phyloP scores from a whole-genome alignment of 768 basidiomycete species.

The Chlorophyllum brunneum region DNA sequence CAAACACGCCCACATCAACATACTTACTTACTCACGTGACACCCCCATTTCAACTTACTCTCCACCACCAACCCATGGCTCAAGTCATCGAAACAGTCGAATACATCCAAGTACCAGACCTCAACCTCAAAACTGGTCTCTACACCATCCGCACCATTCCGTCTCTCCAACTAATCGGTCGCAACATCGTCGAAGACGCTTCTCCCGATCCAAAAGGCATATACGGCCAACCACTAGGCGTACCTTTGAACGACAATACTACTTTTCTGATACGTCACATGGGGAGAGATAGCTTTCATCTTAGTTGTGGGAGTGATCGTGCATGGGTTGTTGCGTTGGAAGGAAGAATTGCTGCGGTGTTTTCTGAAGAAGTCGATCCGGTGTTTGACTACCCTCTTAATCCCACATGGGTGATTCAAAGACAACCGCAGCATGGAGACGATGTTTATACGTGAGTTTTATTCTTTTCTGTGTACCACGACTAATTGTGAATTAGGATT shows the following conservation, averaged over 20 bases:
- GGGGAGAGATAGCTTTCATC: not conserved
- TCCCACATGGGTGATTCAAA: conserved; percentile 2
- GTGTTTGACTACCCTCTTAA: not conserved
- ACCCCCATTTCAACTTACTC: too few species aligned
- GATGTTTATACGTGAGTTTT: conserved; percentile 9
- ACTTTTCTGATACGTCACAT: conserved; percentile 2
- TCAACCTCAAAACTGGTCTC: not conserved
- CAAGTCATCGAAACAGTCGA: not conserved
- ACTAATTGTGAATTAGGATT: not conserved
- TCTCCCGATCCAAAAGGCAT: conserved; percentile 3
- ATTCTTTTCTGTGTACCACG: too few species aligned
- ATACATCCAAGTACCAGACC: not conserved
- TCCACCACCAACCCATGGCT: too few species aligned
- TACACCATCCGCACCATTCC: conserved; percentile 9
- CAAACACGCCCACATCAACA: too few species aligned
- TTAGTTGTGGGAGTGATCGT: conserved; percentile 1
- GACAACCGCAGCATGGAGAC: conserved; percentile 7
- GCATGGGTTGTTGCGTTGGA: not conserved
- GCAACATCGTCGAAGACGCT: conserved; percentile 6
- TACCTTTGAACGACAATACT: not conserved
- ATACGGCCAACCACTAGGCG: conserved; percentile 7
- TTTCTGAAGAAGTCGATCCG: not conserved
- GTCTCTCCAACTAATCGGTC: not conserved
- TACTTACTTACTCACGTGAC: too few species aligned
- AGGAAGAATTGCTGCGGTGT: conserved; percentile 7